phyloP scores from a whole-genome alignment of 2,329 filamentous ascomycete species.

The Hypoxylon sp. region DNA sequence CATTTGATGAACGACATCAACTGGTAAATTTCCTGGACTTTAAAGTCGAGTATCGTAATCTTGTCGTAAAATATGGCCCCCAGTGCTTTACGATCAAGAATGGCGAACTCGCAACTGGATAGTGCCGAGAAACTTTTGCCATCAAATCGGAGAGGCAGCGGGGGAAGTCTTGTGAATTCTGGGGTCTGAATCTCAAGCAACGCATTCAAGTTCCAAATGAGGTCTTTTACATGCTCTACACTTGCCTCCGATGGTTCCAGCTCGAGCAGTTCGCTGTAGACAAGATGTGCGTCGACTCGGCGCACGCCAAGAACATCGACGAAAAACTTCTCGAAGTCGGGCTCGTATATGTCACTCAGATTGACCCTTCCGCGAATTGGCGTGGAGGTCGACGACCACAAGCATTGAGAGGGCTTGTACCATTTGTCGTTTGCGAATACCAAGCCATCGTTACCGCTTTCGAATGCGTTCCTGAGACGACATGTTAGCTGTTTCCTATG shows the following conservation, averaged over 20 bases:
- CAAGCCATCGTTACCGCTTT: slow-evolving; percentile 6
- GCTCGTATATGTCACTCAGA: slow-evolving; percentile 15
- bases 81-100: slow-evolving; percentile 52
- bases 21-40: slow-evolving; percentile 48
- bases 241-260: neutral
- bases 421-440: slow-evolving; percentile 6
- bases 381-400: slow-evolving; percentile 20
- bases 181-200: slow-evolving; percentile 41
- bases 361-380: slow-evolving; percentile 19
- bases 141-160: slow-evolving; percentile 47
- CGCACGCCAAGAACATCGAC: slow-evolving; percentile 14
- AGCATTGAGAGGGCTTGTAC: slow-evolving; percentile 15
- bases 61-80: slow-evolving; percentile 44
- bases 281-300: slow-evolving; percentile 16
- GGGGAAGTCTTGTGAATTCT: slow-evolving; percentile 2
- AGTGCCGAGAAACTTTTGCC: slow-evolving; percentile 32
- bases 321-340: slow-evolving; percentile 16
- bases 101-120: slow-evolving; percentile 46
- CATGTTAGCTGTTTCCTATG: neutral
- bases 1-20: slow-evolving; percentile 52
- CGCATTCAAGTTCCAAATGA: slow-evolving; percentile 51
- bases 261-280: slow-evolving; percentile 28
- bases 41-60: slow-evolving; percentile 54
- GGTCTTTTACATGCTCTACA: slow-evolving; percentile 46
- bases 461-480: neutral